A percentile compares a stretch with the other conserved stretches of the same genome.
phyloP scores from a whole-genome alignment of 2,329 filamentous ascomycete genomes.

The Ceratocystis albifundus region DNA sequence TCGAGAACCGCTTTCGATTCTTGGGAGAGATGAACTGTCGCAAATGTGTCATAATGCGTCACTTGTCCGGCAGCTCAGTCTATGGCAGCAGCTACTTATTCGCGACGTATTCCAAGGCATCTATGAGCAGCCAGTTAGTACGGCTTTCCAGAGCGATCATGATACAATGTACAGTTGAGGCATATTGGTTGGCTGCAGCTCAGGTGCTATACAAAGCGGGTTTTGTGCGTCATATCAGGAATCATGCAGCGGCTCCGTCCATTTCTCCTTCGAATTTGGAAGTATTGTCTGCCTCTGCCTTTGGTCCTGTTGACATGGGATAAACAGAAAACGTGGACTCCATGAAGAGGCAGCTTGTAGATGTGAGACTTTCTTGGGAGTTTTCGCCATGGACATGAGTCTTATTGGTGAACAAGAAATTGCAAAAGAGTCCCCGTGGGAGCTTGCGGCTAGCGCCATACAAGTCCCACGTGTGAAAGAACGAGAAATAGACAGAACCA shows the following conservation, averaged over 20 bases:
- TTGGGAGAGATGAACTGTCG: background rate
- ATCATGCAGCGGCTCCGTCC: conserved; percentile 16
- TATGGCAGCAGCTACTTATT: background rate
- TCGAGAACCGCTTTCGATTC: conserved; percentile 1
- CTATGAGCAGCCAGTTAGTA: background rate
- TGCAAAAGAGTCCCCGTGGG: background rate
- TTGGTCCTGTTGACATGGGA: conserved; percentile 19
- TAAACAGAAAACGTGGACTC: conserved; percentile 15
- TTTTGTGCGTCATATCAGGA: conserved; percentile 13
- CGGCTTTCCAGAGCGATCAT: background rate
- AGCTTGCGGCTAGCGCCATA: background rate
- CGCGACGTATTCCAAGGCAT: background rate
- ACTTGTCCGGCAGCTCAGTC: background rate
- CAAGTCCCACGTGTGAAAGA: background rate
- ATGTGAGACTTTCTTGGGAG: background rate
- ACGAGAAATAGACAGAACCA: conserved; percentile 10
- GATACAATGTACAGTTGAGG: background rate
- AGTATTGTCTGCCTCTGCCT: conserved; percentile 16
- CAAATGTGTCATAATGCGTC: background rate
- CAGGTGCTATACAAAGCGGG: conserved; percentile 17
- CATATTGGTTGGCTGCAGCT: conserved; percentile 7
- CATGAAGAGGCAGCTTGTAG: conserved; percentile 13
- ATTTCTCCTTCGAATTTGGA: background rate
- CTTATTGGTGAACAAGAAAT: background rate
- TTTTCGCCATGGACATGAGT: background rate